phyloP scores from a whole-genome alignment of 202 grass and related monocot genomes.

The Zoysia matrella region DNA sequence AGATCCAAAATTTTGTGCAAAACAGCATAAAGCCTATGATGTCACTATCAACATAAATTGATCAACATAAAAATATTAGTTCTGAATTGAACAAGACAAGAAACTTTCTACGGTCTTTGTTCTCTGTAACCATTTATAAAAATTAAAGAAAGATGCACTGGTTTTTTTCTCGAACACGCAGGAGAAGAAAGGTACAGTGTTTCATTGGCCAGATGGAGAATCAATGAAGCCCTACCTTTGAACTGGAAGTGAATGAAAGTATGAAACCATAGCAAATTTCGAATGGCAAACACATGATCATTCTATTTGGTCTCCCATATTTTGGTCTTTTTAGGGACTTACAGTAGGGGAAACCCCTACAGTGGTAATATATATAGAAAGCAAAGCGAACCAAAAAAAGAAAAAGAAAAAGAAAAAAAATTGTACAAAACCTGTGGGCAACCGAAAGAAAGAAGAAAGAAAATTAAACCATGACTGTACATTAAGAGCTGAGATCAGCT shows the following conservation, averaged over 20 bases:
- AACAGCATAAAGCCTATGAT: neutral
- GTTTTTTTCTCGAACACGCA: too few species aligned
- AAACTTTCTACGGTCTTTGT: neutral
- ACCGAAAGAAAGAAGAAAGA: too few species aligned
- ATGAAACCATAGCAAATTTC: conserved; percentile 15
- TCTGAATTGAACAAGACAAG: conserved; percentile 23
- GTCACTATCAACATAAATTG: conserved; percentile 27
- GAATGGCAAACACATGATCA: conserved; percentile 21
- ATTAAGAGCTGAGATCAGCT: too few species aligned
- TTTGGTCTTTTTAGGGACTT: neutral
- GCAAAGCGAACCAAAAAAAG: too few species aligned
- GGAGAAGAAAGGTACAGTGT: neutral
- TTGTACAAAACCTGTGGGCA: too few species aligned
- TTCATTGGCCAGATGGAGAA: conserved; percentile 26
- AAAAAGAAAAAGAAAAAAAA: too few species aligned
- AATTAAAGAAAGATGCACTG: conserved; percentile 16
- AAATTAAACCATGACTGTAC: too few species aligned
- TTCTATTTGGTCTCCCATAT: conserved; percentile 36
- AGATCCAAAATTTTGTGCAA: conserved; percentile 46
- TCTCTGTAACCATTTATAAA: conserved; percentile 17
- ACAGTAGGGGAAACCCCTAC: too few species aligned
- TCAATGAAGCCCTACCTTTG: neutral
- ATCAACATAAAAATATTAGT: conserved; percentile 4
- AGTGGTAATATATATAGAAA: too few species aligned
- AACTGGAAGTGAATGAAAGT: conserved; percentile 21